phyloP scores from a whole-genome alignment of 2,329 filamentous ascomycete genomes.

The Ophiostoma sp. region DNA sequence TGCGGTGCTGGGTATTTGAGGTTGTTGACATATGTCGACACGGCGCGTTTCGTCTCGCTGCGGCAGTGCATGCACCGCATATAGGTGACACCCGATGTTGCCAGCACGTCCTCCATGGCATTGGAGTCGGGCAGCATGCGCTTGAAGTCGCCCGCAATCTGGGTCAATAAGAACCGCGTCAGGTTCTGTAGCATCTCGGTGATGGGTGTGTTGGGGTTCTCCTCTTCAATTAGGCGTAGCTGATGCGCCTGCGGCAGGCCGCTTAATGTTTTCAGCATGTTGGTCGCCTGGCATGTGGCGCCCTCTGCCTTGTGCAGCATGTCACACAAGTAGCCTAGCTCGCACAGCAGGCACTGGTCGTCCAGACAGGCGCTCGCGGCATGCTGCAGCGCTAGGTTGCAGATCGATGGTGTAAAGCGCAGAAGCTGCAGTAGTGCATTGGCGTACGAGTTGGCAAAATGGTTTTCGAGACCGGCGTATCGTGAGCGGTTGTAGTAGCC shows the following conservation, averaged over 20 bases:
- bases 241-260: slow-evolving; percentile 72
- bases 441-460: slow-evolving; percentile 94
- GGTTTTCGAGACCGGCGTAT: slow-evolving; percentile 89
- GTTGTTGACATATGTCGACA: slow-evolving; percentile 77
- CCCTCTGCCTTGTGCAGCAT: slow-evolving; percentile 96
- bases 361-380: slow-evolving; percentile 77
- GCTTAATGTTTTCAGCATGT: slow-evolving; percentile 84
- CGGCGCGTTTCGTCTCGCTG: slow-evolving; percentile 76
- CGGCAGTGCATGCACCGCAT: slow-evolving; percentile 84
- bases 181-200: slow-evolving; percentile 80
- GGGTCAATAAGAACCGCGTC: slow-evolving; percentile 78
- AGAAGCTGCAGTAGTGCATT: slow-evolving; percentile 88
- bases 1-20: slow-evolving; percentile 65
- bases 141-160: slow-evolving; percentile 70
- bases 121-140: slow-evolving; percentile 57
- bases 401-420: slow-evolving; percentile 80
- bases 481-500: slow-evolving; percentile 90
- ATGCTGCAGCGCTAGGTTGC: slow-evolving; percentile 84
- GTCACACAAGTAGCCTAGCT: slow-evolving; percentile 91
- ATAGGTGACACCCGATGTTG: slow-evolving; percentile 63
- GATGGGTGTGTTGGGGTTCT: slow-evolving; percentile 64
- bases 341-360: slow-evolving; percentile 83
- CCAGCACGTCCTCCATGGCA: slow-evolving; percentile 66
- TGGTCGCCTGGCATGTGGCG: slow-evolving; percentile 92
- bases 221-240: slow-evolving; percentile 79